Percentiles rank a stretch among this genome's conserved stretches.
phyloP scores from a whole-genome alignment of 768 basidiomycete genomes.

The Cantharellus cinnabarinus region DNA sequence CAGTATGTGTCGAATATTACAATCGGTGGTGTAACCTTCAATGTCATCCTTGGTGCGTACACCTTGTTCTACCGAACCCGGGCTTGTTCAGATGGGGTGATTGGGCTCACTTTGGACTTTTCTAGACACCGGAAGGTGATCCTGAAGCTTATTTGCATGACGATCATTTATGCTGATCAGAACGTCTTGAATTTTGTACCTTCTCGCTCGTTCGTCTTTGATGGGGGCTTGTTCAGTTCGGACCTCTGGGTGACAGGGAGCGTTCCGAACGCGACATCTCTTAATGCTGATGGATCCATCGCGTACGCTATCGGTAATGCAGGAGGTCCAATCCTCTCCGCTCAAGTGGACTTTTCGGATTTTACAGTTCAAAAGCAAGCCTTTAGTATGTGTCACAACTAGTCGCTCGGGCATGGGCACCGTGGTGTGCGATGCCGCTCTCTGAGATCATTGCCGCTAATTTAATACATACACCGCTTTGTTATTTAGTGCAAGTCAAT shows the following conservation, averaged over 20 bases:
- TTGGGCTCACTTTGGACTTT: neutral
- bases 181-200: neutral
- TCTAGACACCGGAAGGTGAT: conserved; percentile 4
- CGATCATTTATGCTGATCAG: neutral
- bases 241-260: conserved; percentile 2
- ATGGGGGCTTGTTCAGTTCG: neutral
- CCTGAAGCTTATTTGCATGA: neutral
- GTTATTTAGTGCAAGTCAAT: neutral
- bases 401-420: no score
- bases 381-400: neutral
- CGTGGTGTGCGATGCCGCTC: no score
- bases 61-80: neutral
- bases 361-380: neutral
- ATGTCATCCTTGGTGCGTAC: neutral
- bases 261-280: neutral
- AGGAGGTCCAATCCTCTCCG: neutral
- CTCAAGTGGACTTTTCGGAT: neutral
- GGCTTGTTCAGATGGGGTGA: neutral
- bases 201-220: no score
- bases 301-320: conserved; percentile 1
- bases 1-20: conserved; percentile 1
- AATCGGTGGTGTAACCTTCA: neutral
- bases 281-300: neutral
- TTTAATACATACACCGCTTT: neutral
- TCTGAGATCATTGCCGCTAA: neutral